Conservation (phyloP, 768 basidiomycete genomes). For the Rhodosporidiobolus odoratus region DNA sequence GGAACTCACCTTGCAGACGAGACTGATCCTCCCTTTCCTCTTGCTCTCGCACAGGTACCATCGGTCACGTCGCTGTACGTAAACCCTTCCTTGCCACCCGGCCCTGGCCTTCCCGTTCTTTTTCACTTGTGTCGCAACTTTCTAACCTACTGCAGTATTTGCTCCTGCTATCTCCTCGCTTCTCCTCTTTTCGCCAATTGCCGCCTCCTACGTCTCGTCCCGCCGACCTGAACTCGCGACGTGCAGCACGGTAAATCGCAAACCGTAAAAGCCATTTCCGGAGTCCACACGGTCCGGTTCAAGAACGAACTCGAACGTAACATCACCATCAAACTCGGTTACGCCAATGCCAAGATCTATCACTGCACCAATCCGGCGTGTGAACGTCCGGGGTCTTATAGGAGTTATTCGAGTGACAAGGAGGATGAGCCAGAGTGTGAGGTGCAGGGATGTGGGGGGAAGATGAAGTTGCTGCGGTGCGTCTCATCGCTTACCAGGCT, state of each 20-base stretch:
- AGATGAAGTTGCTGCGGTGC: slow-evolving; percentile 78
- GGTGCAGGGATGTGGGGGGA: slow-evolving; percentile 79
- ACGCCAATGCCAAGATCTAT: slow-evolving; percentile 99
- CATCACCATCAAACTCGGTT: slow-evolving; percentile 98
- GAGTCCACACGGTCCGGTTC: slow-evolving; percentile 95
- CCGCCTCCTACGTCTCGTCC: not conserved
- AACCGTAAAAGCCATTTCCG: slow-evolving; percentile 97
- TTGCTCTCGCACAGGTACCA: slow-evolving; percentile 62
- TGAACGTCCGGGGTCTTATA: slow-evolving; percentile 87
- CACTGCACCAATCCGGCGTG: slow-evolving; percentile 92
- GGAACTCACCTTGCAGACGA: not conserved
- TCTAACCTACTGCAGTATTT: too few species aligned
- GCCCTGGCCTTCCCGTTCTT: too few species aligned
- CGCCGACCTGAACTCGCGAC: too few species aligned
- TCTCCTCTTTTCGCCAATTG: not conserved
- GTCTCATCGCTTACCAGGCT: slow-evolving; percentile 23
- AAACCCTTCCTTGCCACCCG: not conserved
- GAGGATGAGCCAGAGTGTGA: slow-evolving; percentile 92
- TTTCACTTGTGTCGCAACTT: too few species aligned
- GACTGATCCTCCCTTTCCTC: not conserved
- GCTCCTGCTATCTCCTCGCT: not conserved
- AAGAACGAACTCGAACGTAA: slow-evolving; percentile 99
- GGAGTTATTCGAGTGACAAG: slow-evolving; percentile 87
- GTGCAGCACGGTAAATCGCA: slow-evolving; percentile 79
- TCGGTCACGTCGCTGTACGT: slow-evolving; percentile 81